Evolutionary conservation across 225 moss, liverwort and hornwort species (phyloP), one percentile per base, ranked within the genome.

Genomic region (Ulota crispa): DNA sequence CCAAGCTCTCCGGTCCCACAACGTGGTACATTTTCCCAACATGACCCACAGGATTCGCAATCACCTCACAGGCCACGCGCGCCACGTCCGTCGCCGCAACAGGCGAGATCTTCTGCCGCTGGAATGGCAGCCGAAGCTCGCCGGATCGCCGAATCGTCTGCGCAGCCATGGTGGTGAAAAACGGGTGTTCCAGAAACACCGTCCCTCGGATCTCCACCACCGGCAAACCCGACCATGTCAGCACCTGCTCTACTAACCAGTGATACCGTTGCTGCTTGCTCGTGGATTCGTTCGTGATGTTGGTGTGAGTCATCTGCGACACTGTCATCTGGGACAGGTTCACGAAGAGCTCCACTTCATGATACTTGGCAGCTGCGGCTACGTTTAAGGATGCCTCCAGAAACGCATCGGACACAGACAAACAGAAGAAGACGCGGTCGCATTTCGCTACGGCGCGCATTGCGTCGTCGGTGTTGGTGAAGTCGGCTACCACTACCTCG

Each of bases 231-330:
- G 83, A 86, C 86, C 85, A 85, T 9, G 72, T 34, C 50, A 85
- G 61, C 52, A 28, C 82, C 68, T 85, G 78, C 78, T 85, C 85
- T 30, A 82, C 73, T 39, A 85, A 61, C 85, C 85, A 85, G 62
- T 82, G 82, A 2, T 76, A 76, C 1, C 69, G 82, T 9, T 82
- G 82, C 70, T 76, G 81, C 34, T 75, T 78, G 16, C 77, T 81
- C 1, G 70, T 72, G 34, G 47, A 67, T 32, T 64, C 53, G 10
- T 77, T 72, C 26, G 85, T 78, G 32, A 82, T 82, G 6, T 78
- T 72, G 15, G 78, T 86, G 74, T 65, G 62, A 52, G 54, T 73
- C 86, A 86, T 86, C 75, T 78, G 66, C 5, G 86, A 86, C 59
- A 86, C 78, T 2, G 64, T 32, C 74, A 83, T 68, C 78, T 82